Percentiles rank a stretch among this genome's conserved stretches.
Evolutionary conservation across 129 eudicot genomes (phyloP).

Genomic region (Lonicera japonica): DNA sequence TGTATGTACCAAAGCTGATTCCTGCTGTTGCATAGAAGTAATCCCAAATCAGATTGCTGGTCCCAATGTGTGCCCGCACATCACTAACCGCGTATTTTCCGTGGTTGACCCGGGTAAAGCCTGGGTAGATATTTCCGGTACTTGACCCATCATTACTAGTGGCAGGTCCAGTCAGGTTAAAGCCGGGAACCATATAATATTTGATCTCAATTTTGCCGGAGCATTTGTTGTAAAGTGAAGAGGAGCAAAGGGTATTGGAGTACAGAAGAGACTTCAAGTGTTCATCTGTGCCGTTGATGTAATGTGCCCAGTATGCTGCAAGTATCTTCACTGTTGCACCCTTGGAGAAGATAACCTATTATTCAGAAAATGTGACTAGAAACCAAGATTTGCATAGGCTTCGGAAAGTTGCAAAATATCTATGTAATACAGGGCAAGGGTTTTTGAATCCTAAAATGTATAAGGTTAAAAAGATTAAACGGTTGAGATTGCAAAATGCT

Average conservation of each 20-base stretch:
- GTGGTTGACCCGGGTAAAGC: slow-evolving; percentile 67
- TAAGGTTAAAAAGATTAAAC: no score
- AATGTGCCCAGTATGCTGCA: slow-evolving; percentile 77
- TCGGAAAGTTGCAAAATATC: background rate
- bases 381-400: background rate
- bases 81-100: slow-evolving; percentile 87
- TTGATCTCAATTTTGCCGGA: slow-evolving; percentile 74
- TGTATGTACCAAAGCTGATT: slow-evolving; percentile 73
- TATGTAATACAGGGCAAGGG: no score
- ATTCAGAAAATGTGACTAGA: background rate
- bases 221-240: slow-evolving; percentile 69
- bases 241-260: slow-evolving; percentile 60
- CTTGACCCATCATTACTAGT: slow-evolving; percentile 39
- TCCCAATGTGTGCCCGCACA: slow-evolving; percentile 72
- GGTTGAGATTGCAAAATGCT: no score
- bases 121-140: slow-evolving; percentile 64
- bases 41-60: slow-evolving; percentile 84
- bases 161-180: slow-evolving; percentile 69
- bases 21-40: slow-evolving; percentile 75
- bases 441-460: no score
- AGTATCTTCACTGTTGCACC: slow-evolving; percentile 67
- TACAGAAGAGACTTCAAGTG: slow-evolving; percentile 71
- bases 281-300: slow-evolving; percentile 50
- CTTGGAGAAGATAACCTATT: slow-evolving; percentile 63
- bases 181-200: slow-evolving; percentile 75